Conservation (phyloP, 2,329 filamentous ascomycete genomes). For the Hypoxylon sp. region DNA sequence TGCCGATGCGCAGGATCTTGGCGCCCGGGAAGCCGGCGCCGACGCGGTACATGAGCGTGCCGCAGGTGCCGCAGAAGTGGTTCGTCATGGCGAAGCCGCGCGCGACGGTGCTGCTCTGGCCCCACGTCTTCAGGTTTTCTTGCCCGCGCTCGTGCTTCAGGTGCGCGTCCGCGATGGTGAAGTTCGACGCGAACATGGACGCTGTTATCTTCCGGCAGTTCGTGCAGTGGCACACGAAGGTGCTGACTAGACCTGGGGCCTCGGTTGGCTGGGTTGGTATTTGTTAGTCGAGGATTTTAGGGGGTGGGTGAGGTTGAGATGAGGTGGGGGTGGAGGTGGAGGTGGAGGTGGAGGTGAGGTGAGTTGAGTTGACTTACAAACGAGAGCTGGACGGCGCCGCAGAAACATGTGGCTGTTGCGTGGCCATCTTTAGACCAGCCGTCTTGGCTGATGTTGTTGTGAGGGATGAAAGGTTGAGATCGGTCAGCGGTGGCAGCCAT, state of each 20-base stretch:
- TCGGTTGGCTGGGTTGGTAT: conserved; percentile 51
- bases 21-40: conserved; percentile 53
- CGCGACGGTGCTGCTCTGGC: conserved; percentile 57
- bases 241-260: conserved; percentile 55
- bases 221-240: conserved; percentile 67
- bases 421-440: conserved; percentile 56
- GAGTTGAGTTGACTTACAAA: conserved; percentile 59
- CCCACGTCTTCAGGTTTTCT: conserved; percentile 57
- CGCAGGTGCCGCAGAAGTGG: conserved; percentile 67
- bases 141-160: conserved; percentile 60
- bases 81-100: conserved; percentile 65
- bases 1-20: conserved; percentile 64
- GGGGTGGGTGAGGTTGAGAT: background rate
- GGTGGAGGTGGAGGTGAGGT: background rate
- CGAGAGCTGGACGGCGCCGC: conserved; percentile 62
- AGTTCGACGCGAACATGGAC: conserved; percentile 69
- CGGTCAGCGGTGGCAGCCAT: conserved; percentile 31
- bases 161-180: conserved; percentile 56
- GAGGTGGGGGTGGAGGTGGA: background rate
- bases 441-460: conserved; percentile 50
- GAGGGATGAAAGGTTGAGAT: conserved; percentile 46
- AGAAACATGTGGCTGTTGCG: conserved; percentile 67
- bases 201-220: conserved; percentile 71
- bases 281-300: background rate
- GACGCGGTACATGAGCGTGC: conserved; percentile 67